phyloP scores from a whole-genome alignment of 306 rosid genomes.

The Datisca glomerata region DNA sequence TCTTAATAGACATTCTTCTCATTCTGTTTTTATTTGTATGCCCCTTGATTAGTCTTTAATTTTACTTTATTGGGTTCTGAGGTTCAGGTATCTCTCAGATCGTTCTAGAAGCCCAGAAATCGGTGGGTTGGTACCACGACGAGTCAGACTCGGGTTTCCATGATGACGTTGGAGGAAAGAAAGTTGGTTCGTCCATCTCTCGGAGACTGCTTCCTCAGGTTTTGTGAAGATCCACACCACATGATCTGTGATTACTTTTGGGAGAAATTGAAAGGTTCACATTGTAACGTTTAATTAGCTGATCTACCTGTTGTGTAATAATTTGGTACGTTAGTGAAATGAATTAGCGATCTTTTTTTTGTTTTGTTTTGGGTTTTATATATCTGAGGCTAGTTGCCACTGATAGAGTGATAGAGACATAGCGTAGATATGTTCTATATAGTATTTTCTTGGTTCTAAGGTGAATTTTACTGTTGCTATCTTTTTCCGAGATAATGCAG shows the following conservation, averaged over 20 bases:
- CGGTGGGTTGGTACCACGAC: slow-evolving; percentile 68
- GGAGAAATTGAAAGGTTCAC: neutral
- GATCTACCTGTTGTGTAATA: no score
- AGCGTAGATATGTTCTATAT: no score
- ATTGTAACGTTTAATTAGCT: no score
- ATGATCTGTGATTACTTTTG: slow-evolving; percentile 6
- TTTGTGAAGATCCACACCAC: slow-evolving; percentile 7
- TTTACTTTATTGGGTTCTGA: neutral
- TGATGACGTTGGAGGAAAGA: slow-evolving; percentile 12
- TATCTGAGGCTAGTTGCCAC: no score
- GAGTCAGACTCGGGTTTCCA: slow-evolving; percentile 35
- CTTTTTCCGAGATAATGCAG: no score
- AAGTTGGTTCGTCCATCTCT: slow-evolving; percentile 17
- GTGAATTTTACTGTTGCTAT: no score
- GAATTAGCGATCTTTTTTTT: no score
- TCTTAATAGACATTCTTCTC: neutral
- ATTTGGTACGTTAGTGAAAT: no score
- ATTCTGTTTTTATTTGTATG: neutral
- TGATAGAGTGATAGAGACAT: no score
- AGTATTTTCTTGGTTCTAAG: no score
- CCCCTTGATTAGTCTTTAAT: neutral
- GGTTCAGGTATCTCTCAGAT: slow-evolving; percentile 65
- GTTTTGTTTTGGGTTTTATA: no score
- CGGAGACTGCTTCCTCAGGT: slow-evolving; percentile 23
- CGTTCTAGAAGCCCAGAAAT: slow-evolving; percentile 73